phyloP scores from a whole-genome alignment of 2,329 filamentous ascomycete species.

The Fonsecaea pugnacius region DNA sequence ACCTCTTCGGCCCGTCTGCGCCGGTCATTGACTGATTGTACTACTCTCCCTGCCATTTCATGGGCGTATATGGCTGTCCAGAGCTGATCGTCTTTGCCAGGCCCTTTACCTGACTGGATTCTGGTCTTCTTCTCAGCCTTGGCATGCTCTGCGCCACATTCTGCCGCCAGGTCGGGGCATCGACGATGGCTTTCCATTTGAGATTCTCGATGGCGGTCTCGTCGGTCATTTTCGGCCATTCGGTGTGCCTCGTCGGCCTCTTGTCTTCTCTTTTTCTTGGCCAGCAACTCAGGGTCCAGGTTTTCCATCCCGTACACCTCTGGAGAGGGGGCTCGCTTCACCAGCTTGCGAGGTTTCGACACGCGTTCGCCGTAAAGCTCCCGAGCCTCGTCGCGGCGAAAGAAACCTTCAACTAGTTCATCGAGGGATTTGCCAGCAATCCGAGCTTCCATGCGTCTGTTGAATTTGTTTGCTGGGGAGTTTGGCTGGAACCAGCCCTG shows the following conservation, averaged over 20 bases:
- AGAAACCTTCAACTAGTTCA: slow-evolving; percentile 24
- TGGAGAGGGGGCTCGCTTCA: neutral
- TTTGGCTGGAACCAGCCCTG: slow-evolving; percentile 30
- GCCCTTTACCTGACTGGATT: slow-evolving; percentile 26
- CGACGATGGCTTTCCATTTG: slow-evolving; percentile 28
- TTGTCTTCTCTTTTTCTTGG: slow-evolving; percentile 5
- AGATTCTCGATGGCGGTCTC: slow-evolving; percentile 28
- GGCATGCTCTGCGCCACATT: slow-evolving; percentile 21
- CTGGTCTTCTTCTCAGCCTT: slow-evolving; percentile 17
- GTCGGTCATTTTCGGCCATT: slow-evolving; percentile 23
- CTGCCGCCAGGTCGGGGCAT: slow-evolving; percentile 21
- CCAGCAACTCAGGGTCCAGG: neutral
- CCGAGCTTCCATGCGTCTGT: slow-evolving; percentile 17
- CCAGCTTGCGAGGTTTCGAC: slow-evolving; percentile 8
- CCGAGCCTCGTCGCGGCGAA: slow-evolving; percentile 18
- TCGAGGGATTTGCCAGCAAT: slow-evolving; percentile 12
- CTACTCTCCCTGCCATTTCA: slow-evolving; percentile 25
- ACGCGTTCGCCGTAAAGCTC: slow-evolving; percentile 24
- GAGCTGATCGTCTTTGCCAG: slow-evolving; percentile 35
- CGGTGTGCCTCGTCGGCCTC: slow-evolving; percentile 18
- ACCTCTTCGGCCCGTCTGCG: slow-evolving; percentile 22
- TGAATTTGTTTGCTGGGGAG: slow-evolving; percentile 17
- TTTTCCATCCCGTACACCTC: neutral
- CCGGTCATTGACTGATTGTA: slow-evolving; percentile 28
- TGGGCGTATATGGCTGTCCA: slow-evolving; percentile 29